Evolutionary conservation across 106 monocot species (phyloP).

Genomic region (Phalaenopsis equestris): DNA sequence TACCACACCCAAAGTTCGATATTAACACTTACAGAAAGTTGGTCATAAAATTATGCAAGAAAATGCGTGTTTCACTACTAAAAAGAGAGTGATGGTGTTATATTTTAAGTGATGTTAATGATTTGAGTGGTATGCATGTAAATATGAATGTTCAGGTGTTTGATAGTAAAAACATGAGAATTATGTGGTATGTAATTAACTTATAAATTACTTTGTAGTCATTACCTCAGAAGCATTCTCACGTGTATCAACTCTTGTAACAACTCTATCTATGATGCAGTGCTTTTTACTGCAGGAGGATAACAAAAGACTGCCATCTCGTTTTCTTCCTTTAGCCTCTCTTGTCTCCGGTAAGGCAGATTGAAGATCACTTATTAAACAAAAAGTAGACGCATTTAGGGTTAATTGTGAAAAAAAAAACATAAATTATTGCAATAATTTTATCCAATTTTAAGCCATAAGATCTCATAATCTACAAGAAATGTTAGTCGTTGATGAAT

Average conservation of each 20-base stretch:
- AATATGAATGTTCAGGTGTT: too few relatives aligned
- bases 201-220: constrained; percentile 3
- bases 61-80: too few relatives aligned
- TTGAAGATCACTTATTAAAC: constrained; percentile 41
- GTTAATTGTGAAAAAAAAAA: neutral
- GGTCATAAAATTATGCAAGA: too few relatives aligned
- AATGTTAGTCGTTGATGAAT: neutral
- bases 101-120: too few relatives aligned
- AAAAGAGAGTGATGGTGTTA: too few relatives aligned
- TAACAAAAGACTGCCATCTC: constrained; percentile 51
- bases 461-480: neutral
- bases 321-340: constrained; percentile 44
- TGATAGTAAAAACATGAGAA: too few relatives aligned
- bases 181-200: neutral
- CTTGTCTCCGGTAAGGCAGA: constrained; percentile 10
- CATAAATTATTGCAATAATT: neutral
- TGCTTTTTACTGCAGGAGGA: constrained; percentile 44
- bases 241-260: neutral
- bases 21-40: too few relatives aligned
- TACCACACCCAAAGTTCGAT: too few relatives aligned
- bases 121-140: too few relatives aligned
- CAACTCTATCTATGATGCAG: constrained; percentile 14
- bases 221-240: neutral
- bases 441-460: neutral
- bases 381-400: neutral